phyloP scores from a whole-genome alignment of 2,329 filamentous ascomycete species.

The Xylaria sp. region DNA sequence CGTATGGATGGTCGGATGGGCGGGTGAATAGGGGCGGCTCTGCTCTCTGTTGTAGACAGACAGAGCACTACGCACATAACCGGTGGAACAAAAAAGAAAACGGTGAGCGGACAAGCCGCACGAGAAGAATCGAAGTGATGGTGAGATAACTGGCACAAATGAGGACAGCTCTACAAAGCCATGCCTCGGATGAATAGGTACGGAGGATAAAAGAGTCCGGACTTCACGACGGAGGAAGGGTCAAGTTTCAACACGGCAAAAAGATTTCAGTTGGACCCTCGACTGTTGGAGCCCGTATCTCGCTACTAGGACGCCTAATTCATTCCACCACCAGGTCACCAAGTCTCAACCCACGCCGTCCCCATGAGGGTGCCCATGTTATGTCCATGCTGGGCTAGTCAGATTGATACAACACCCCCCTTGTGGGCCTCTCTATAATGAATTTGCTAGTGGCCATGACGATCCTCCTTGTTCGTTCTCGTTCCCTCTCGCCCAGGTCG shows the following conservation, averaged over 20 bases:
- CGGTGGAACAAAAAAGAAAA: slow-evolving; percentile 29
- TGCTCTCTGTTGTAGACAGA: slow-evolving; percentile 9
- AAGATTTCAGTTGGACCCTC: slow-evolving; percentile 25
- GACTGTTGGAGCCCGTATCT: slow-evolving; percentile 1
- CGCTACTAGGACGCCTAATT: neutral
- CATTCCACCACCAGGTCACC: neutral
- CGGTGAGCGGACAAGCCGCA: slow-evolving; percentile 29
- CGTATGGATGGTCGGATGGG: neutral
- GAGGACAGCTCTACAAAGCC: slow-evolving; percentile 23
- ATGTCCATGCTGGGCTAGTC: slow-evolving; percentile 1
- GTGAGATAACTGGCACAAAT: slow-evolving; percentile 2
- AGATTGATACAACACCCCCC: neutral
- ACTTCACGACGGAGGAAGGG: slow-evolving; percentile 2
- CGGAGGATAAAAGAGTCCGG: slow-evolving; percentile 12
- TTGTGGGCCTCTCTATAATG: slow-evolving; percentile 10
- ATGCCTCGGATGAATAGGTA: slow-evolving; percentile 9
- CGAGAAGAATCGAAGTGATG: slow-evolving; percentile 20
- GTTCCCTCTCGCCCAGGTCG: too few relatives aligned
- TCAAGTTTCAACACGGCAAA: slow-evolving; percentile 19
- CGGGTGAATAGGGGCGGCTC: slow-evolving; percentile 5
- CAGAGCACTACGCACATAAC: slow-evolving; percentile 15
- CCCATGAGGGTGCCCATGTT: slow-evolving; percentile 3
- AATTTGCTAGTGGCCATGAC: slow-evolving; percentile 19
- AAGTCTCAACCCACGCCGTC: neutral
- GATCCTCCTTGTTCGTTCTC: slow-evolving; percentile 15